phyloP scores from a whole-genome alignment of 768 basidiomycete genomes.

The Boletus vermiculosoides region DNA sequence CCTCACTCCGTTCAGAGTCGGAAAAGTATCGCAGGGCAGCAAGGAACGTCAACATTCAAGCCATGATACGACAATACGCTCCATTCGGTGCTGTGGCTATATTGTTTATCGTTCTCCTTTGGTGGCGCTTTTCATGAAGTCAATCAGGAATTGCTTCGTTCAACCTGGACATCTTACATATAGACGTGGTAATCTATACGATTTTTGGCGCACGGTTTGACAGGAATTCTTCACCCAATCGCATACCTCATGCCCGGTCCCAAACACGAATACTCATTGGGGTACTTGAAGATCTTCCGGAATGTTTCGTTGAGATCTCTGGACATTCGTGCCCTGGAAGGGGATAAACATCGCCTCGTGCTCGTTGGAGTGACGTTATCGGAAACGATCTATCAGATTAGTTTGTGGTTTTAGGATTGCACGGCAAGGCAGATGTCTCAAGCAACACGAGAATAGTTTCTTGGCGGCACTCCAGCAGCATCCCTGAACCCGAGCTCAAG shows the following conservation, averaged over 20 bases:
- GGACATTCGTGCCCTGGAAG: neutral
- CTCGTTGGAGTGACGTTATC: neutral
- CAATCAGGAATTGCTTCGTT: conserved; percentile 12
- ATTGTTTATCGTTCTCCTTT: conserved; percentile 73
- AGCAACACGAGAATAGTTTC: neutral
- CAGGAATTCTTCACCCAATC: neutral
- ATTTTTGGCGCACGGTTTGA: conserved; percentile 6
- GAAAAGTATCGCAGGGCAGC: conserved; percentile 97
- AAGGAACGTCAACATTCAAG: conserved; percentile 89
- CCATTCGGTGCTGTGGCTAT: conserved; percentile 82
- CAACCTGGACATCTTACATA: conserved; percentile 23
- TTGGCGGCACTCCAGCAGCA: neutral
- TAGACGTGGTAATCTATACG: conserved; percentile 29
- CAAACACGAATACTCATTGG: neutral
- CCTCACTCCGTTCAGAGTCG: conserved; percentile 91
- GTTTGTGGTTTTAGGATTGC: neutral
- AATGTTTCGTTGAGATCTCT: neutral
- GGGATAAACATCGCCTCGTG: neutral
- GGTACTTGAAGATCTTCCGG: neutral
- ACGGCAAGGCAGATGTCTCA: neutral
- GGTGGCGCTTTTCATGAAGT: conserved; percentile 71
- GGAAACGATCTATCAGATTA: neutral
- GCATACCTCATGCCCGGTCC: neutral
- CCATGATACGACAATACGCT: conserved; percentile 94
- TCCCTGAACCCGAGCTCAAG: conserved; percentile 11